These are phyloP conservation scores for Kwoniella heveanensis DNA, from an alignment of 768 basidiomycete species.

Conservation along the genomic window DNA sequence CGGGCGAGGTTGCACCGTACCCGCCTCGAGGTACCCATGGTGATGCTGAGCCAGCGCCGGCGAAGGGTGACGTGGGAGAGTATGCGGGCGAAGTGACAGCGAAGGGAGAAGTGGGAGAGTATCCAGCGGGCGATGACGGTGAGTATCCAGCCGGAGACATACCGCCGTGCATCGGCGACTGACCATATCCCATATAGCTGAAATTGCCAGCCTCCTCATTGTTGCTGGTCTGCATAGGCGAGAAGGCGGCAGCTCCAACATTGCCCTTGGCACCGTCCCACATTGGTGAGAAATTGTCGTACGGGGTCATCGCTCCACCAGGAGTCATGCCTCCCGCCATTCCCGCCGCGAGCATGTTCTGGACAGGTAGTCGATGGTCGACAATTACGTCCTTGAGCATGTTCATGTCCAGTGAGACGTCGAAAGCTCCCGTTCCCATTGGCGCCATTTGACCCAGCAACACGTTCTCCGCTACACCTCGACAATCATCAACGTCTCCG, in stretches of 20 bases:
- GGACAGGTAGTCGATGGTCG: conserved; percentile 74
- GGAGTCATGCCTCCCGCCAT: conserved; percentile 56
- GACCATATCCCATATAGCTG: conserved; percentile 72
- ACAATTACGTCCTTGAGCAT: conserved; percentile 99
- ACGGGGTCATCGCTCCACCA: conserved; percentile 75
- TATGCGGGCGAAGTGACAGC: conserved; percentile 62
- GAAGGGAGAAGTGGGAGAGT: conserved; percentile 73
- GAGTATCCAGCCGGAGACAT: conserved; percentile 56
- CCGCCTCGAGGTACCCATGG: conserved; percentile 82
- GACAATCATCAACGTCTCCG: conserved; percentile 97
- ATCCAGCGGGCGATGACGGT: conserved; percentile 50
- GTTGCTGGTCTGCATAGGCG: conserved; percentile 83
- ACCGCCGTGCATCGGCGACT: conserved; percentile 74
- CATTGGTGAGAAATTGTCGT: conserved; percentile 85
- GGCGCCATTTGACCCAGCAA: conserved; percentile 99
- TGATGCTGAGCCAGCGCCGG: conserved; percentile 82
- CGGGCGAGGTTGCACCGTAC: conserved; percentile 54
- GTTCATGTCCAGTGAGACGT: conserved; percentile 92
- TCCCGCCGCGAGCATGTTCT: conserved; percentile 50
- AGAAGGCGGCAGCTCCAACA: conserved; percentile 87
- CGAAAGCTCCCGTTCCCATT: conserved; percentile 97
- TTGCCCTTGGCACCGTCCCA: conserved; percentile 73
- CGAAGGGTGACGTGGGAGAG: conserved; percentile 79
- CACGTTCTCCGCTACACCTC: conserved; percentile 98
- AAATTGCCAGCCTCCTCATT: conserved; percentile 80